Evolutionary conservation across 805 yeast genomes (phyloP), one percentile per base, ranked within the genome.

Genomic region (Diddensiella transvaalensis): DNA sequence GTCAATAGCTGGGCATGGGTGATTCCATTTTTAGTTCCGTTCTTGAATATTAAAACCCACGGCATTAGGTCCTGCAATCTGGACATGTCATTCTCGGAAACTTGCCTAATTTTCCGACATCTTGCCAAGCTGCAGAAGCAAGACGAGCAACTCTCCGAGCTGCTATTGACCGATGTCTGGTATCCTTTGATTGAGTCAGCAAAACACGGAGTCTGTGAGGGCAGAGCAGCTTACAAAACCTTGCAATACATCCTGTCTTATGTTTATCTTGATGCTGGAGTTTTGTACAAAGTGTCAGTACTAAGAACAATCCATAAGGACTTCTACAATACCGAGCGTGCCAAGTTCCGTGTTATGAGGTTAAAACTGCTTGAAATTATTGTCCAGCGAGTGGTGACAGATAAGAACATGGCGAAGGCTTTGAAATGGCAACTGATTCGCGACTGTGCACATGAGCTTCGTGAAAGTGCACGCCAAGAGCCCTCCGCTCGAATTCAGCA

Each of bases 131-230:
- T 15, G 15, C 50, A 44, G 37, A 10, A 17, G 8, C 11, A 23
- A 3, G 55, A 48, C 19, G 24, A 15, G 8, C 19, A 21, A 23
- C 44, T 53, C 6, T 18, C 22, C 15, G 44, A 35, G 4, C 3
- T 49, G 11, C 33, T 60, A 4, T 40, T 47, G 11, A 42, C 51
- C 1, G 52, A 48, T 1, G 42, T 51, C 11, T 60, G 65, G 64
- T 57, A 57, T 15, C 10, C 39, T 1, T 44, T 60, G 33, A 46
- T 52, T 8, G 60, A 60, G 2, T 48, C 55, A 13, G 49, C 29
- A 18, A 44, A 44, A 21, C 15, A 33, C 11, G 26, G 21, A 18
- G 11, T n/a, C 13, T 17, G 26, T 6, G 21, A 35, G 8, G 15
- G 21, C 6, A 35, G 15, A 8, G 6, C 40, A 23, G 54, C 48